phyloP scores from a whole-genome alignment of 495 filamentous ascomycete genomes.

The Peziza echinospora region DNA sequence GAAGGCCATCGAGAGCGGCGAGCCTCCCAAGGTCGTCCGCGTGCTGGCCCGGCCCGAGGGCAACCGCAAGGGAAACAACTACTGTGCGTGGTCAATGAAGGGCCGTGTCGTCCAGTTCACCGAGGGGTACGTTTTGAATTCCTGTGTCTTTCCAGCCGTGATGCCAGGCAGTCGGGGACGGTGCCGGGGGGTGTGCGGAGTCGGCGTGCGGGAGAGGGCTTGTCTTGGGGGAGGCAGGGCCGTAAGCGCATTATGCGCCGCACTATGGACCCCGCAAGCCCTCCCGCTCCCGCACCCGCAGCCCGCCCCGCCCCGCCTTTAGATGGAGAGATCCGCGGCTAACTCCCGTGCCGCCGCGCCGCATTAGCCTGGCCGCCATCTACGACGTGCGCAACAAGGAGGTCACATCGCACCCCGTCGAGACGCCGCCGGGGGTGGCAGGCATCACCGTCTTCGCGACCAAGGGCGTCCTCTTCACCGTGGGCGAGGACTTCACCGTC shows the following conservation, averaged over 20 bases:
- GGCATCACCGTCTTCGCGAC: slow-evolving; percentile 78
- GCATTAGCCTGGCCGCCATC: slow-evolving; percentile 64
- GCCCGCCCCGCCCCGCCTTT: no score
- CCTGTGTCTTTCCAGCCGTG: no score
- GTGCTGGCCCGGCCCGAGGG: slow-evolving; percentile 63
- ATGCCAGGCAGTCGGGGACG: no score
- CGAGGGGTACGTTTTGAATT: no score
- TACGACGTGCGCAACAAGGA: slow-evolving; percentile 98
- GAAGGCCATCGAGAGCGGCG: slow-evolving; percentile 52
- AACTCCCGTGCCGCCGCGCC: no score
- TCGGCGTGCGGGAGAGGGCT: no score
- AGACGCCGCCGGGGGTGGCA: slow-evolving; percentile 58
- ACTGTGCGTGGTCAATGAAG: slow-evolving; percentile 97
- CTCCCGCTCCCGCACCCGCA: no score
- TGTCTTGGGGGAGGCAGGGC: no score
- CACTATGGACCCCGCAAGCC: no score
- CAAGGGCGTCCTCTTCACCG: slow-evolving; percentile 74
- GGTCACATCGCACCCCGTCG: slow-evolving; percentile 68
- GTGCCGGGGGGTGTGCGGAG: no score
- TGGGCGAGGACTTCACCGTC: slow-evolving; percentile 67
- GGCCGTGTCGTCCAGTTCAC: slow-evolving; percentile 83
- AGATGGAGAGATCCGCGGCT: slow-evolving; percentile 18
- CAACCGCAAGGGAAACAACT: slow-evolving; percentile 58
- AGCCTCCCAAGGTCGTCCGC: slow-evolving; percentile 65
- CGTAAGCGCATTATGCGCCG: no score